Evolutionary conservation across 805 yeast species (phyloP).

Genomic region (Kregervanrija pseudodelftensis): DNA sequence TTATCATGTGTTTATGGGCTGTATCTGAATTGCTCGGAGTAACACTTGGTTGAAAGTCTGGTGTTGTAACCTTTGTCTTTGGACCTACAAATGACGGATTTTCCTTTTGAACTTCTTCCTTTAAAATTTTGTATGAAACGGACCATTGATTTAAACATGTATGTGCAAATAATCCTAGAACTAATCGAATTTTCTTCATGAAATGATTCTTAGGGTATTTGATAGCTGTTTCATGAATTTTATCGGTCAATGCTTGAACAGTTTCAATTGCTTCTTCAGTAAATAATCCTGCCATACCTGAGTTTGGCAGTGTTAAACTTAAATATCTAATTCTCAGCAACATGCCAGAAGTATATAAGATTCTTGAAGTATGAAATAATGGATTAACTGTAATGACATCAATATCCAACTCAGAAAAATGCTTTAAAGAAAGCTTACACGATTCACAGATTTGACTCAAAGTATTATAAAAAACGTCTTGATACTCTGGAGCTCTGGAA

Average conservation of each 20-base stretch:
- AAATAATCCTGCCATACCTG: conserved; percentile 36
- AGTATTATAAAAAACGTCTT: conserved; percentile 13
- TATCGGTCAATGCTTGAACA: conserved; percentile 19
- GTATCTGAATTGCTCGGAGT: too few relatives aligned
- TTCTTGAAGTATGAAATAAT: conserved; percentile 45
- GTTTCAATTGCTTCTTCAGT: conserved; percentile 36
- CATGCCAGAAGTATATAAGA: conserved; percentile 62
- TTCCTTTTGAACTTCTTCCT: conserved; percentile 6
- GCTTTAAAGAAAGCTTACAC: conserved; percentile 44
- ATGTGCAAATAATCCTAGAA: conserved; percentile 51
- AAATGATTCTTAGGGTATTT: conserved; percentile 41
- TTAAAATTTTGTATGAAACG: conserved; percentile 11
- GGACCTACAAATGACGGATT: conserved; percentile 1
- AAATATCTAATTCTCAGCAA: conserved; percentile 49
- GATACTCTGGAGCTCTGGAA: conserved; percentile 25
- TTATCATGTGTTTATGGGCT: too few relatives aligned
- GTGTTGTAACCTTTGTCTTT: background rate
- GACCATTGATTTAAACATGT: conserved; percentile 52
- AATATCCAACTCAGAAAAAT: conserved; percentile 36
- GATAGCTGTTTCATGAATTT: conserved; percentile 23
- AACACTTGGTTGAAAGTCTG: too few relatives aligned
- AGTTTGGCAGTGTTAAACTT: conserved; percentile 44
- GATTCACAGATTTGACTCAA: conserved; percentile 39
- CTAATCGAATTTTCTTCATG: conserved; percentile 46
- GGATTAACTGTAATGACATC: conserved; percentile 52